A percentile compares a stretch with the other conserved stretches of the same genome.
These are phyloP conservation scores for Diutina pseudorugosa DNA, from an alignment of 1,139 yeast genomes.

Conservation along the genomic window DNA sequence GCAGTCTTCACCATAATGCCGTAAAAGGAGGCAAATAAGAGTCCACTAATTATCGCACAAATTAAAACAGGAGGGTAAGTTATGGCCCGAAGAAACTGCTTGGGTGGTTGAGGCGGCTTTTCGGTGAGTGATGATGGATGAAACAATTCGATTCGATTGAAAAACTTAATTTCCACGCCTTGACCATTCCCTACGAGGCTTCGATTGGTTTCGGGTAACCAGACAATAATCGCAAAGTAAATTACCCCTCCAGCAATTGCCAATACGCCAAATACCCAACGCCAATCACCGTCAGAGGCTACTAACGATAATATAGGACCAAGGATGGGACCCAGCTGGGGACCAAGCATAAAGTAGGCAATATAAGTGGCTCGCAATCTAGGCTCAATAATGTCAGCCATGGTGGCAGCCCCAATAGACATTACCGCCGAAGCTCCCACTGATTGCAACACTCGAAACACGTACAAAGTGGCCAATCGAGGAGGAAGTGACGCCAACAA, in stretches of 20 bases:
- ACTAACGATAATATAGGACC: constrained; percentile 39
- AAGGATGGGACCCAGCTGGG: constrained; percentile 44
- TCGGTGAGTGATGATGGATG: constrained; percentile 9
- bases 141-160: background rate
- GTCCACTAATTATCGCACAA: constrained; percentile 37
- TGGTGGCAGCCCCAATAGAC: constrained; percentile 46
- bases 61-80: constrained; percentile 33
- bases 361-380: constrained; percentile 36
- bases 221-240: constrained; percentile 24
- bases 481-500: constrained; percentile 37
- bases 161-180: constrained; percentile 5
- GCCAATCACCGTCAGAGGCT: constrained; percentile 18
- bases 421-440: constrained; percentile 39
- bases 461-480: constrained; percentile 29
- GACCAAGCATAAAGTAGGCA: constrained; percentile 46
- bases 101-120: constrained; percentile 20
- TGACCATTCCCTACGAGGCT: constrained; percentile 45
- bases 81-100: constrained; percentile 29
- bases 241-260: constrained; percentile 31
- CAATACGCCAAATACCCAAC: constrained; percentile 46
- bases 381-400: constrained; percentile 39
- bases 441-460: constrained; percentile 38
- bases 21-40: constrained; percentile 44
- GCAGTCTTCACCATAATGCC: constrained; percentile 42
- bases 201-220: constrained; percentile 44